These are phyloP conservation scores for Turnera subulata DNA, from an alignment of 345 rosid species.

Conservation along the genomic window DNA sequence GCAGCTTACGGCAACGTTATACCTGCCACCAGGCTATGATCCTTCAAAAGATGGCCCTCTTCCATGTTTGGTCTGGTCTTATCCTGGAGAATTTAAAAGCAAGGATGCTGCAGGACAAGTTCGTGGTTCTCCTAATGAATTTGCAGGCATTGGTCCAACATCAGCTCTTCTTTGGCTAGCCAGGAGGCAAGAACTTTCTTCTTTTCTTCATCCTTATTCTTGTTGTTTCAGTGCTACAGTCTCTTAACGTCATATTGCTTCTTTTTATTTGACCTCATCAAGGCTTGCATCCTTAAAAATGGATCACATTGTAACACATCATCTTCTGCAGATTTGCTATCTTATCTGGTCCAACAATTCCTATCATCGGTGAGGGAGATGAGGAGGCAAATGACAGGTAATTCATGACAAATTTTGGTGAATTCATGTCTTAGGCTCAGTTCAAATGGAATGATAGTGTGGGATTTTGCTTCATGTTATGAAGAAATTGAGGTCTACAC, in stretches of 20 bases:
- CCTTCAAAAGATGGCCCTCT: slow-evolving; percentile 87
- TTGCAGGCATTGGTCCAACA: slow-evolving; percentile 91
- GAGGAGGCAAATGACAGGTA: slow-evolving; percentile 99
- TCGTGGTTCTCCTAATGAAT: slow-evolving; percentile 99
- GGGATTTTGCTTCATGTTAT: neutral
- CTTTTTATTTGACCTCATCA: slow-evolving; percentile 11
- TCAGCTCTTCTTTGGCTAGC: slow-evolving; percentile 98
- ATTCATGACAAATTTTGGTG: neutral
- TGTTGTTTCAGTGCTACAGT: slow-evolving; percentile 5
- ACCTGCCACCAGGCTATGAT: slow-evolving; percentile 90
- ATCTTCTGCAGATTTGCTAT: slow-evolving; percentile 70
- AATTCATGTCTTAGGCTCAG: neutral
- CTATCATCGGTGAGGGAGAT: slow-evolving; percentile 94
- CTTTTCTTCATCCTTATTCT: slow-evolving; percentile 1
- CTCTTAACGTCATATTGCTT: slow-evolving; percentile 3
- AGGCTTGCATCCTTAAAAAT: slow-evolving; percentile 11
- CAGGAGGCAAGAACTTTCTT: slow-evolving; percentile 56
- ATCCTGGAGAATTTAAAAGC: slow-evolving; percentile 98
- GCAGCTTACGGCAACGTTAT: slow-evolving; percentile 90
- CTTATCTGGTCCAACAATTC: slow-evolving; percentile 96
- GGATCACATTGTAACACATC: slow-evolving; percentile 15
- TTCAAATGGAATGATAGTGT: neutral
- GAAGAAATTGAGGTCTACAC: neutral
- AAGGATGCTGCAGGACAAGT: slow-evolving; percentile 99
- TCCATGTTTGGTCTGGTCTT: slow-evolving; percentile 94